phyloP scores from a whole-genome alignment of 73 alveolate genomes.

The Durusdinium trenchii region DNA sequence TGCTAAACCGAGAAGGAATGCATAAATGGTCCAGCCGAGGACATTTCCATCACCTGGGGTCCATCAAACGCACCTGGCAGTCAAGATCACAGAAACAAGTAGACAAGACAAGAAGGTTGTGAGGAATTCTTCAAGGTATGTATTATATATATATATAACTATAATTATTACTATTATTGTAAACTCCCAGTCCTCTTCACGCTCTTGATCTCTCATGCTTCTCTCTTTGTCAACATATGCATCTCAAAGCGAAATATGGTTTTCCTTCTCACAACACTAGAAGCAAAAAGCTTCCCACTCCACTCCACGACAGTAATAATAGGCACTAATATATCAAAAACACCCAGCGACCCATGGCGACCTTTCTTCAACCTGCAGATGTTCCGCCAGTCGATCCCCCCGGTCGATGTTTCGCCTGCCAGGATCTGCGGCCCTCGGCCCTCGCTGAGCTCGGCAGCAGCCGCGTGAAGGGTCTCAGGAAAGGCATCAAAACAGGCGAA shows the following conservation, averaged over 20 bases:
- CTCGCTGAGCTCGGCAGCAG: constrained; percentile 51
- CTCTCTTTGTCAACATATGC: no score
- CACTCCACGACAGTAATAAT: not conserved
- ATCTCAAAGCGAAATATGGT: no score
- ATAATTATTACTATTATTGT: not conserved
- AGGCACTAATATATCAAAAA: not conserved
- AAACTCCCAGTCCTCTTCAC: not conserved
- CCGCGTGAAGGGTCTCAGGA: constrained; percentile 39
- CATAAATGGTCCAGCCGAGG: constrained; percentile 82
- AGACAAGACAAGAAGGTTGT: not conserved
- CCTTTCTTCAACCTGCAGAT: not conserved
- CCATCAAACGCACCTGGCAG: constrained; percentile 63
- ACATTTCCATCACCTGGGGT: constrained; percentile 67
- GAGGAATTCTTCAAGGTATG: not conserved
- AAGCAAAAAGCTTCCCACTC: no score
- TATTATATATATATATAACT: not conserved
- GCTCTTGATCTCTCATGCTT: not conserved
- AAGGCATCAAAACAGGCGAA: no score
- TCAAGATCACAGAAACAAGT: not conserved
- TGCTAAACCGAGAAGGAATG: constrained; percentile 94
- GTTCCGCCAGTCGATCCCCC: not conserved
- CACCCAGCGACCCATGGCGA: no score
- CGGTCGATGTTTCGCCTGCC: constrained; percentile 28
- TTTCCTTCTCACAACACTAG: no score
- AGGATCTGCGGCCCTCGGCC: constrained; percentile 75